phyloP scores from a whole-genome alignment of 228 moss, liverwort and hornwort species.

The Sphagnum magellanicum region DNA sequence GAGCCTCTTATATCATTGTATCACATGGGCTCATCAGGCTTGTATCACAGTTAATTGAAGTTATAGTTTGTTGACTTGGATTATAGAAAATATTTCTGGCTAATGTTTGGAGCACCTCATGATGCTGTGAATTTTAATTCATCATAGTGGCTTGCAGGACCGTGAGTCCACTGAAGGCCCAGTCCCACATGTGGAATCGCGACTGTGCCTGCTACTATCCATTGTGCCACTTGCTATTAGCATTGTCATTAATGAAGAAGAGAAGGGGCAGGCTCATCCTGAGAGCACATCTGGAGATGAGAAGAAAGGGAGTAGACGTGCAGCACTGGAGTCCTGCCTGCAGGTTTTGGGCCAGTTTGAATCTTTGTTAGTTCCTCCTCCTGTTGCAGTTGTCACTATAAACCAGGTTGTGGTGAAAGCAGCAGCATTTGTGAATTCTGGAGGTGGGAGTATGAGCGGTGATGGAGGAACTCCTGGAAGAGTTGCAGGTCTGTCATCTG shows the following conservation, averaged over 20 bases:
- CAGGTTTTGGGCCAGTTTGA: slow-evolving; percentile 95
- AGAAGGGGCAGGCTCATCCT: slow-evolving; percentile 39
- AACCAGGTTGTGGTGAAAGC: slow-evolving; percentile 82
- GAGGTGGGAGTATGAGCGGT: slow-evolving; percentile 55
- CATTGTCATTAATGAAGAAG: slow-evolving; percentile 88
- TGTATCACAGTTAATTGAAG: too few relatives aligned
- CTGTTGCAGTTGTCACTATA: slow-evolving; percentile 55
- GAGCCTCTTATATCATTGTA: too few relatives aligned
- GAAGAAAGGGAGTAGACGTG: slow-evolving; percentile 69
- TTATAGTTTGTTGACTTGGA: too few relatives aligned
- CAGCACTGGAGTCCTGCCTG: slow-evolving; percentile 64
- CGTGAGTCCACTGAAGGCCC: slow-evolving; percentile 81
- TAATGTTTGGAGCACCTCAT: too few relatives aligned
- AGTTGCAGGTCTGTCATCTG: slow-evolving; percentile 42
- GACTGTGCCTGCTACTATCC: slow-evolving; percentile 90
- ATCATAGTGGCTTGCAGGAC: slow-evolving; percentile 39
- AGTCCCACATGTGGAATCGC: slow-evolving; percentile 78
- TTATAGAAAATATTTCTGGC: too few relatives aligned
- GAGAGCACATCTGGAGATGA: slow-evolving; percentile 51
- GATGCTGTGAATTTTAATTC: neutral
- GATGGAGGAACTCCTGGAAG: slow-evolving; percentile 47
- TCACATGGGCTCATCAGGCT: too few relatives aligned
- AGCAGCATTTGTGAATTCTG: slow-evolving; percentile 47
- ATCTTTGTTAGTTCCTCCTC: slow-evolving; percentile 68
- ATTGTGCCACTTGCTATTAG: slow-evolving; percentile 77